Conservation (phyloP, 2,329 filamentous ascomycete species). For the Drechslerella dactyloides region DNA sequence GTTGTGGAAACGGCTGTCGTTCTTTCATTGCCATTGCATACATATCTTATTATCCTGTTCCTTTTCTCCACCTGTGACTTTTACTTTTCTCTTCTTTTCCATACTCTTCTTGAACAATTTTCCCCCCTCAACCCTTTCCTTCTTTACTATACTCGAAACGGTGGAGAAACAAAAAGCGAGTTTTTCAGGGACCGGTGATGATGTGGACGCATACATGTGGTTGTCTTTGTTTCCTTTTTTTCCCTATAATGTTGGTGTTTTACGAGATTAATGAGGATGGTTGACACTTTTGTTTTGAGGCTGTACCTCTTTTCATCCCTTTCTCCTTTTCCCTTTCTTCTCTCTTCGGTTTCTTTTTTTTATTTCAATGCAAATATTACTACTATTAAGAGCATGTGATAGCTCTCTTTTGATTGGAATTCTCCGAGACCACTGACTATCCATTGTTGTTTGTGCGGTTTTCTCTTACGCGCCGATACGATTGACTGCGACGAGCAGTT, state of each 20-base stretch:
- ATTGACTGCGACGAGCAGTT: no score
- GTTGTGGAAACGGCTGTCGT: neutral
- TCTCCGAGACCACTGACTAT: neutral
- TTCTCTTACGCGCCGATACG: neutral
- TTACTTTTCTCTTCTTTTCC: conserved; percentile 13
- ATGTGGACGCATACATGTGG: conserved; percentile 17
- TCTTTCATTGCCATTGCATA: conserved; percentile 6
- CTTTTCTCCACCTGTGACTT: conserved; percentile 19
- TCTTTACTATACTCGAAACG: conserved; percentile 3
- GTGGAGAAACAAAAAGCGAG: conserved; percentile 16
- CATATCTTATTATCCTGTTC: conserved; percentile 12
- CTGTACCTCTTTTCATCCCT: conserved; percentile 14
- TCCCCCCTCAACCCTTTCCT: neutral
- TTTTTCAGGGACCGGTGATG: neutral
- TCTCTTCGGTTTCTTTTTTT: neutral
- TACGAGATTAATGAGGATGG: conserved; percentile 42
- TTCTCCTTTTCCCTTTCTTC: conserved; percentile 9
- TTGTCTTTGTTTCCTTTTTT: conserved; percentile 16
- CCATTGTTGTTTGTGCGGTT: neutral
- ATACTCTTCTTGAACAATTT: conserved; percentile 1
- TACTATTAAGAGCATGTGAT: conserved; percentile 11
- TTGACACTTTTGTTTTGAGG: conserved; percentile 10
- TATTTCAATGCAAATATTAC: conserved; percentile 47
- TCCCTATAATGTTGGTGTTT: neutral
- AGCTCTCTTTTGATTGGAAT: conserved; percentile 21